Evolutionary conservation across 2,329 filamentous ascomycete genomes (phyloP).

Genomic region (Triangularia setosa): DNA sequence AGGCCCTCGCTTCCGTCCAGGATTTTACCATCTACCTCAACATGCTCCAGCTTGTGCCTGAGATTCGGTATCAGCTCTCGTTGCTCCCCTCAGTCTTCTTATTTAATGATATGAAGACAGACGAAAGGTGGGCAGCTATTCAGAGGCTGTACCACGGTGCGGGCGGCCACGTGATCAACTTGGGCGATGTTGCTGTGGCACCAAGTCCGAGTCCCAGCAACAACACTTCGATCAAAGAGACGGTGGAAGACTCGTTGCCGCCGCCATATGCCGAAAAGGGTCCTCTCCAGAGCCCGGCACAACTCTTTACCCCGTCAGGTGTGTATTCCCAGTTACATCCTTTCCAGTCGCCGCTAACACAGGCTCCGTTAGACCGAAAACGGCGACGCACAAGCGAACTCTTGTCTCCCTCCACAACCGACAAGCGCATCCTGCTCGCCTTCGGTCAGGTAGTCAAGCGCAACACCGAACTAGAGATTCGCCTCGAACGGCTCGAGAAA

Average conservation of each 20-base stretch:
- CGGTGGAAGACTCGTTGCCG: neutral
- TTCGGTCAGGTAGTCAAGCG: conserved; percentile 2
- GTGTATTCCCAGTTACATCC: neutral
- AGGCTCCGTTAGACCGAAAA: conserved; percentile 1
- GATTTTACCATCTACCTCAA: conserved; percentile 4
- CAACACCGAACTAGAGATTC: conserved; percentile 1
- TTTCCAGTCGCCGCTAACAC: neutral
- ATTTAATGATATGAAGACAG: neutral
- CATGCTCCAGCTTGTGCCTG: neutral
- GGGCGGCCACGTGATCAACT: neutral
- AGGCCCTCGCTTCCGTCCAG: neutral
- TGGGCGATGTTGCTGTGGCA: neutral
- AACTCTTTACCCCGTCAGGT: neutral
- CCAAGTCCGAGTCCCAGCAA: neutral
- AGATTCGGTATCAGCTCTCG: conserved; percentile 2
- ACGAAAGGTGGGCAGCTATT: neutral
- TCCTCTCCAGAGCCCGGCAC: neutral
- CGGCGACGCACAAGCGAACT: conserved; percentile 7
- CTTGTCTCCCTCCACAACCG: neutral
- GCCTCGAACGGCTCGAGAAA: conserved; percentile 5
- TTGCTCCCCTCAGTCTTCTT: conserved; percentile 8
- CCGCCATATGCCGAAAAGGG: conserved; percentile 5
- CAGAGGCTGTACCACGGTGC: neutral
- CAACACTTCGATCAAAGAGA: neutral
- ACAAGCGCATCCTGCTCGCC: conserved; percentile 2